Evolutionary conservation across 1,139 yeast genomes (phyloP).

Genomic region (Hemisphaericaspora xylofermentans): DNA sequence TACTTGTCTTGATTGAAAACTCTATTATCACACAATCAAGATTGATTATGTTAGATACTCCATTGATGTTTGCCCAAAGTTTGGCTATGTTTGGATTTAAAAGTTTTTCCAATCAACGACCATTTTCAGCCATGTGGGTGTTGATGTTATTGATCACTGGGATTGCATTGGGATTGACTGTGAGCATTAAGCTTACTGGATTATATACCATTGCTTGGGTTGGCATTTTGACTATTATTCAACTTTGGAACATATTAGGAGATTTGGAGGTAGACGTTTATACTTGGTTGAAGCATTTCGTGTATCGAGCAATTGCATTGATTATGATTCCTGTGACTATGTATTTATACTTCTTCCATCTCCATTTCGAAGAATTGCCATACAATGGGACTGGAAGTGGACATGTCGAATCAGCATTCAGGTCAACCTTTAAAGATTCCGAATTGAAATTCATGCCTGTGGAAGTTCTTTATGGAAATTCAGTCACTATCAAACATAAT

Average conservation of each 20-base stretch:
- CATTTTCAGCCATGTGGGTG: conserved; percentile 48
- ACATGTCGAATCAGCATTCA: conserved; percentile 57
- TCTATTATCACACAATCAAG: conserved; percentile 52
- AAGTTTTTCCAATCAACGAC: conserved; percentile 31
- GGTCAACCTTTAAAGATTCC: conserved; percentile 47
- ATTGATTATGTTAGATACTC: conserved; percentile 49
- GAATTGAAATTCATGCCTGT: conserved; percentile 39
- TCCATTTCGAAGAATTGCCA: conserved; percentile 51
- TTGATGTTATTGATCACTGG: conserved; percentile 43
- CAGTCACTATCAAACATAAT: conserved; percentile 65
- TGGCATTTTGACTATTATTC: conserved; percentile 34
- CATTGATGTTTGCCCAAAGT: conserved; percentile 48
- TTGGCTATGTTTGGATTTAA: conserved; percentile 46
- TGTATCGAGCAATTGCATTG: conserved; percentile 32
- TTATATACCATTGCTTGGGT: conserved; percentile 54
- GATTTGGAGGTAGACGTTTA: conserved; percentile 46
- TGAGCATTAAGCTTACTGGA: conserved; percentile 58
- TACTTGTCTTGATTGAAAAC: conserved; percentile 52
- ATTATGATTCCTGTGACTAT: conserved; percentile 49
- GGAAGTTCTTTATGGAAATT: conserved; percentile 62
- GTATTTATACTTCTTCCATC: conserved; percentile 46
- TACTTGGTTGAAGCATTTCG: conserved; percentile 31
- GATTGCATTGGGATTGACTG: conserved; percentile 49
- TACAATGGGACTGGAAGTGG: conserved; percentile 52
- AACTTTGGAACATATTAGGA: conserved; percentile 58